phyloP scores from a whole-genome alignment of 2,329 filamentous ascomycete genomes.

The Penicillium sp. region DNA sequence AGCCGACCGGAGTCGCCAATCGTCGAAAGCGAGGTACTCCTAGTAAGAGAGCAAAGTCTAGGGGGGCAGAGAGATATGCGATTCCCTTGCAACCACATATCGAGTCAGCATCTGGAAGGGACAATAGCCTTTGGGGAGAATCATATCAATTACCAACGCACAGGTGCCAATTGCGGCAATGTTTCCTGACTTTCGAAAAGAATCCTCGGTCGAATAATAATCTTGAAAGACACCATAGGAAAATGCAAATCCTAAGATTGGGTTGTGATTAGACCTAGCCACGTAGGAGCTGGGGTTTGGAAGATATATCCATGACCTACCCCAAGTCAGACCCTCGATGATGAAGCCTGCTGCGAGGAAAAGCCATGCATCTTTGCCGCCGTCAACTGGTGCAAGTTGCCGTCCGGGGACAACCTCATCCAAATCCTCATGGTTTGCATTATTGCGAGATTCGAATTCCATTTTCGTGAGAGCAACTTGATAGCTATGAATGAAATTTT shows the following conservation, averaged over 20 bases:
- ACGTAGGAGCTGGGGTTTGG: too few species aligned
- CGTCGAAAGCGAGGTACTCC: slow-evolving; percentile 7
- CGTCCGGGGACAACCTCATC: background rate
- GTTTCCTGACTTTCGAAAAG: slow-evolving; percentile 18
- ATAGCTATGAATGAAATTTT: too few species aligned
- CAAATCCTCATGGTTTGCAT: background rate
- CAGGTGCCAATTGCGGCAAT: slow-evolving; percentile 26
- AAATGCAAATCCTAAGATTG: slow-evolving; percentile 19
- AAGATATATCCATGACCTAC: background rate
- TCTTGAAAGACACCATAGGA: slow-evolving; percentile 24
- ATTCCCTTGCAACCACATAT: slow-evolving; percentile 1
- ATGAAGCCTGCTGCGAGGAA: slow-evolving; percentile 53
- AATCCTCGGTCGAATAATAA: slow-evolving; percentile 22
- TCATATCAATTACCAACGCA: slow-evolving; percentile 12
- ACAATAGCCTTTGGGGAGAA: background rate
- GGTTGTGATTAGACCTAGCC: background rate
- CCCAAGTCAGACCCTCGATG: slow-evolving; percentile 57
- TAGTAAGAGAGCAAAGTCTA: slow-evolving; percentile 6
- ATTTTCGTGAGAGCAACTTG: background rate
- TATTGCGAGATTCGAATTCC: background rate
- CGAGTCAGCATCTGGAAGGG: background rate
- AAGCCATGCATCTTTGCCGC: slow-evolving; percentile 45
- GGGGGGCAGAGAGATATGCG: slow-evolving; percentile 8
- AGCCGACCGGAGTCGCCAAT: slow-evolving; percentile 1
- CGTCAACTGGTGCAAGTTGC: slow-evolving; percentile 36